Base-by-base conservation (phyloP, 495 filamentous ascomycete genomes). In the Penicillium angulare region DNA sequence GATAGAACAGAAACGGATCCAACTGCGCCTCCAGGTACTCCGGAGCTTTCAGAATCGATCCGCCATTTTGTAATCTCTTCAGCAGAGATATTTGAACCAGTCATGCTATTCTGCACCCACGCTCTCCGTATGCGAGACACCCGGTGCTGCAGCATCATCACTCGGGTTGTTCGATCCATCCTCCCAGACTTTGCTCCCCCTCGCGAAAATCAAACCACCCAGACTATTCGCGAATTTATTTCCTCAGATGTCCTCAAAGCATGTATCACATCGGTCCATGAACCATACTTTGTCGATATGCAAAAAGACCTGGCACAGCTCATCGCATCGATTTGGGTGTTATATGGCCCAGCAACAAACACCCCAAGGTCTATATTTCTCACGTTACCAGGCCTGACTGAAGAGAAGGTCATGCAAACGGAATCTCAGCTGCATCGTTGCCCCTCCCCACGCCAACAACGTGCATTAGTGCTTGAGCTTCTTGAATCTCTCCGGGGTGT, bases 211-310 rank as follows among this genome's bases (percentile, higher is more conserved):
- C 74, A 74, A 6, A 80, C 87, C 4, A 80, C 80, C 0, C 61
- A 79, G 2, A 85, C 84, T 26, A 92, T 97, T 49, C 87, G 91
- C 53, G 91, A 97, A 61, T 99, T 93, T 57, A 91, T 97, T 57
- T 87, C 79, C 49, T 86, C 80, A 22, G 89, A 95, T 52, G 89
- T 92, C 3, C 77, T 95, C 18, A 87, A 86, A 71, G 84, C 87
- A 0, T 88, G 85, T 52, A 88, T 95, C 66, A 86, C 89, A 17
- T 92, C 88, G 12, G 79, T 99, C 24, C 86, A 97, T 66, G 93
- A 97, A 47, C 82, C 90, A 1, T 97, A 97, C 63, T 97, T 97
- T 57, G 92, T 96, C 33, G 93, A 99, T 49, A 82, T 92, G 60
- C 93, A 99, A 60, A 95, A 90, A 66, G 93, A 97, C 29, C 80